These are phyloP conservation scores for Phytophthora uliginosa DNA, from an alignment of 352 stramenopile genomes.

Conservation along the genomic window DNA sequence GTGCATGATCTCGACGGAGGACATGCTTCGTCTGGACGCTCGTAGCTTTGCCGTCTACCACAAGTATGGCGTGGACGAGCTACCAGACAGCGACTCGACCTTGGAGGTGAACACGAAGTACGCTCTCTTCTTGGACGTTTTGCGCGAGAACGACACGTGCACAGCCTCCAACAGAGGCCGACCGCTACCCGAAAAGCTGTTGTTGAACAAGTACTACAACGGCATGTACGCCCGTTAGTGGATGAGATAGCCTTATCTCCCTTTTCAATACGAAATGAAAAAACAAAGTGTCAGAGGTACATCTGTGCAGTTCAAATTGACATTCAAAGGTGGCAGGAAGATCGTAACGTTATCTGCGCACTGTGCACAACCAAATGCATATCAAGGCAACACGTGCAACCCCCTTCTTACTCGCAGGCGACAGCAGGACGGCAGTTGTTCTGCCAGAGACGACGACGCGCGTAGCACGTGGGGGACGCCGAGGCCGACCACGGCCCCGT, in stretches of 20 bases:
- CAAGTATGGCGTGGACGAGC: slow-evolving; percentile 13
- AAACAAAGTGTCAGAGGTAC: neutral
- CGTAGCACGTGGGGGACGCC: slow-evolving; percentile 39
- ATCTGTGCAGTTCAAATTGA: slow-evolving; percentile 16
- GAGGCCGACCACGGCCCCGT: slow-evolving; percentile 66
- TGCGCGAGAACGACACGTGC: slow-evolving; percentile 31
- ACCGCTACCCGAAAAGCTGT: slow-evolving; percentile 33
- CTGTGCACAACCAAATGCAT: neutral
- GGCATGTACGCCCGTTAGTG: slow-evolving; percentile 21
- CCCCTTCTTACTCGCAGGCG: slow-evolving; percentile 45
- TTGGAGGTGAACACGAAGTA: slow-evolving; percentile 22
- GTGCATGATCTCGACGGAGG: neutral
- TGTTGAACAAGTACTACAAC: slow-evolving; percentile 45
- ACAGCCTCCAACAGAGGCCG: slow-evolving; percentile 13
- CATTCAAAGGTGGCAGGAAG: neutral
- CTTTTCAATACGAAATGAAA: neutral
- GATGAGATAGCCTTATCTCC: neutral
- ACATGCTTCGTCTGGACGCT: slow-evolving; percentile 7
- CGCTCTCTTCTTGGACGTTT: slow-evolving; percentile 23
- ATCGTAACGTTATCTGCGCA: neutral
- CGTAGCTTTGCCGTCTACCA: slow-evolving; percentile 19
- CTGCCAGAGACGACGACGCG: slow-evolving; percentile 75
- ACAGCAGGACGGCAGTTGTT: slow-evolving; percentile 71
- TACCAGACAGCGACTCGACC: slow-evolving; percentile 10
- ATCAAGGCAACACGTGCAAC: neutral